A percentile compares a stretch with the other conserved stretches of the same genome.
These are phyloP conservation scores for Hymenoscyphus occultus DNA, from an alignment of 2,329 filamentous ascomycete species.

Conservation along the genomic window DNA sequence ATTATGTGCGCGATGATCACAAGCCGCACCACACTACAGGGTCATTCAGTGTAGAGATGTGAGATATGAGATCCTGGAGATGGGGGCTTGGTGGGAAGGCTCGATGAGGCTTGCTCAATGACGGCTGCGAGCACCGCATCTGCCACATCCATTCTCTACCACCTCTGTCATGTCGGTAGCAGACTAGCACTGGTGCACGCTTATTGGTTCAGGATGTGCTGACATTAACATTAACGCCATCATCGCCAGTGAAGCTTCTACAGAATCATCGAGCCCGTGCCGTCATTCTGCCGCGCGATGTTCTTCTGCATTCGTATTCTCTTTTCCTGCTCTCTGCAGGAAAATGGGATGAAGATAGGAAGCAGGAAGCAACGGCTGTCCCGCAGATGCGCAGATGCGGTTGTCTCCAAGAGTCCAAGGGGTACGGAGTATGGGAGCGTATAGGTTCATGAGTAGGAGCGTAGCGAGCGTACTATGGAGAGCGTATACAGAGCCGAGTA, in stretches of 20 bases:
- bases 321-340: background rate
- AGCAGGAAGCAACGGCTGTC: slow-evolving; percentile 24
- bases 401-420: background rate
- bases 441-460: no score
- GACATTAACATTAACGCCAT: slow-evolving; percentile 19
- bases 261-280: slow-evolving; percentile 13
- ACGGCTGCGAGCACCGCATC: slow-evolving; percentile 4
- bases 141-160: background rate
- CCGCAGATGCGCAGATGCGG: slow-evolving; percentile 16
- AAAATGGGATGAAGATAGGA: slow-evolving; percentile 14
- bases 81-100: background rate
- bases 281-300: slow-evolving; percentile 1
- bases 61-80: slow-evolving; percentile 1
- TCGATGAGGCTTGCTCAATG: background rate
- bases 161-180: slow-evolving; percentile 1
- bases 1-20: slow-evolving; percentile 12
- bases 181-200: background rate
- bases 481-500: no score
- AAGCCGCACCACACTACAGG: slow-evolving; percentile 9
- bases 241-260: background rate
- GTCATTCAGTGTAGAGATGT: background rate
- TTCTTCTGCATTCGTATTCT: background rate
- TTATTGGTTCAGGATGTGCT: slow-evolving; percentile 3
- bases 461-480: no score
- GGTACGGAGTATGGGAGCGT: background rate